phyloP scores from a whole-genome alignment of 1,284 basidiomycete species.

The Cutaneotrichosporon cavernicola region DNA sequence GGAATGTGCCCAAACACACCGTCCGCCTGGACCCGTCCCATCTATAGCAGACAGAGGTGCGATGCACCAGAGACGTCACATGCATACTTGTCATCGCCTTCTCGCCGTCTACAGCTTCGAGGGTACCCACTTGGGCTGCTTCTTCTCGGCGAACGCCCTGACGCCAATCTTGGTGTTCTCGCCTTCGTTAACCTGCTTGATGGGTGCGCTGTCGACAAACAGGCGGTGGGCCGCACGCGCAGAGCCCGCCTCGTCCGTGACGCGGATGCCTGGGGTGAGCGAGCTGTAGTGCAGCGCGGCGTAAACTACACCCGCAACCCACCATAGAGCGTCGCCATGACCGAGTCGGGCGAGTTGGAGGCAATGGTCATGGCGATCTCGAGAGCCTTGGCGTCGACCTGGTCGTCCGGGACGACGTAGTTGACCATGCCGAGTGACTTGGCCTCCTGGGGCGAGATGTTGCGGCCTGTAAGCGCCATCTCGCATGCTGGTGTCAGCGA shows the following conservation, averaged over 20 bases:
- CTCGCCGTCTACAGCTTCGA: constrained; percentile 18
- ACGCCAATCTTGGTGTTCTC: constrained; percentile 26
- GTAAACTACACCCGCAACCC: too few relatives aligned
- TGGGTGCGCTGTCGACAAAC: constrained; percentile 17
- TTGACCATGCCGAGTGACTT: constrained; percentile 23
- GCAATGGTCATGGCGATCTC: constrained; percentile 19
- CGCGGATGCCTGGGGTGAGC: constrained; percentile 19
- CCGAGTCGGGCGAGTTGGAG: constrained; percentile 24
- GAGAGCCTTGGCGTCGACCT: constrained; percentile 21
- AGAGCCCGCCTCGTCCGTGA: constrained; percentile 17
- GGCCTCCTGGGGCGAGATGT: constrained; percentile 21
- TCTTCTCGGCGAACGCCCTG: constrained; percentile 21
- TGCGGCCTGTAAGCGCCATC: constrained; percentile 21
- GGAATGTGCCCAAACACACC: too few relatives aligned
- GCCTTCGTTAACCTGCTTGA: constrained; percentile 16
- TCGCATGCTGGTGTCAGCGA: constrained; percentile 17
- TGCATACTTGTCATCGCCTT: too few relatives aligned
- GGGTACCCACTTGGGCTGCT: constrained; percentile 18
- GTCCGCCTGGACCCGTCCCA: too few relatives aligned
- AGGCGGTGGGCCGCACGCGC: constrained; percentile 14
- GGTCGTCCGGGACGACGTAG: constrained; percentile 25
- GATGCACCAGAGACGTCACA: too few relatives aligned
- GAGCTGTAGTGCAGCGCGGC: too few relatives aligned
- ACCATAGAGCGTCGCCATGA: constrained; percentile 21
- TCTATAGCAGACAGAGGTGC: too few relatives aligned